These are phyloP conservation scores for Peronospora destructor DNA, from an alignment of 352 stramenopile species.

Conservation along the genomic window DNA sequence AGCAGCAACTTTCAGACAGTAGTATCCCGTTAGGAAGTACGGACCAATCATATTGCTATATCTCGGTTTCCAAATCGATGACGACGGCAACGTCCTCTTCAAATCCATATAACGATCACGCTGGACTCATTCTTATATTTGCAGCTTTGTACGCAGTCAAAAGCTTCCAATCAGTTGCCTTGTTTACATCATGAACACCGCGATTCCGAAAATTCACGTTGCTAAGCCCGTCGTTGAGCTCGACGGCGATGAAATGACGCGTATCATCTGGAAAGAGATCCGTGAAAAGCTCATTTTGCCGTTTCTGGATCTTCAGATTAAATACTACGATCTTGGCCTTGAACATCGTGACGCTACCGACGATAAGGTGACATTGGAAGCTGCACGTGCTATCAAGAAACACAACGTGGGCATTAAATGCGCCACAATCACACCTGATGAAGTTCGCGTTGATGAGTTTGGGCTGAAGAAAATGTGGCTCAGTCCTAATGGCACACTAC, in stretches of 20 bases:
- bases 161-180: background rate
- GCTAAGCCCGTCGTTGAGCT: slow-evolving; percentile 80
- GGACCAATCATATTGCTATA: background rate
- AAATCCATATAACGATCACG: slow-evolving; percentile 1
- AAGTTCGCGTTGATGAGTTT: slow-evolving; percentile 77
- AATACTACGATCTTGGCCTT: slow-evolving; percentile 82
- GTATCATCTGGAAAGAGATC: slow-evolving; percentile 66
- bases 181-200: slow-evolving; percentile 13
- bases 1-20: too few species aligned
- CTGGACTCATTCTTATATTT: slow-evolving; percentile 17
- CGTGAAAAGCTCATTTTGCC: slow-evolving; percentile 68
- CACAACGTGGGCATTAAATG: slow-evolving; percentile 86
- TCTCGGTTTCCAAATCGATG: too few species aligned
- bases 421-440: slow-evolving; percentile 85
- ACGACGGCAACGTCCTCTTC: background rate
- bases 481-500: slow-evolving; percentile 80
- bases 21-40: background rate
- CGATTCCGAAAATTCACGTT: slow-evolving; percentile 65
- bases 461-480: slow-evolving; percentile 83
- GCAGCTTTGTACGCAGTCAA: background rate
- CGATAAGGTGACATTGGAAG: slow-evolving; percentile 76
- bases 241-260: slow-evolving; percentile 85
- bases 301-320: slow-evolving; percentile 79
- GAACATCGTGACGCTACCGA: slow-evolving; percentile 76
- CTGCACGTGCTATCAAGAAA: slow-evolving; percentile 67